Percentiles rank a stretch among this genome's conserved stretches.
Conservation (phyloP, 306 rosid genomes). For the Prosopis cineraria region DNA sequence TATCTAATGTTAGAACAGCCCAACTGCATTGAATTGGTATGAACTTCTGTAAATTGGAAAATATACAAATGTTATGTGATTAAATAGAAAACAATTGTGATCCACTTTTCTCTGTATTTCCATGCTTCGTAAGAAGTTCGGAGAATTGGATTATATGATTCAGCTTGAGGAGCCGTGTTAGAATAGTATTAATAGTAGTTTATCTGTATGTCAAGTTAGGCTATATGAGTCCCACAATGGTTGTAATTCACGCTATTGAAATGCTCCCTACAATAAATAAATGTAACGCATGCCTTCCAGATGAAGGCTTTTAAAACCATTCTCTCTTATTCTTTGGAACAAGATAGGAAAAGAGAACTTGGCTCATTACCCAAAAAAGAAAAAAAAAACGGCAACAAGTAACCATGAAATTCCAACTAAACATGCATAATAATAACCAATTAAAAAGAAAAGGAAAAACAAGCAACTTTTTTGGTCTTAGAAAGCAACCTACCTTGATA, state of each 20-base stretch:
- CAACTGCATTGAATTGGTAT: no score
- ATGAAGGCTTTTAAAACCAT: neutral
- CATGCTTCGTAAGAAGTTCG: neutral
- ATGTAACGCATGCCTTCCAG: neutral
- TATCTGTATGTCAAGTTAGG: neutral
- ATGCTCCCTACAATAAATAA: neutral
- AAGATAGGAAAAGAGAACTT: neutral
- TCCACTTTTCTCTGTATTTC: no score
- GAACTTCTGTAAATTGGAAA: no score
- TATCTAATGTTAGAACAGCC: no score
- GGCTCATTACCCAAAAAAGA: neutral
- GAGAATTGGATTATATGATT: neutral
- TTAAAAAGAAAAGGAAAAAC: neutral
- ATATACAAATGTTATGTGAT: no score
- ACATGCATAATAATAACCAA: constrained; percentile 1
- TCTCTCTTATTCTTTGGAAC: neutral
- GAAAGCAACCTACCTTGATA: constrained; percentile 69
- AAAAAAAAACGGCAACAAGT: neutral
- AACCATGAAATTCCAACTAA: constrained; percentile 12
- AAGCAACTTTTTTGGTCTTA: neutral
- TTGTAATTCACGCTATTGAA: neutral
- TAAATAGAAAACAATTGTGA: no score
- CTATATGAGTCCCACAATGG: no score
- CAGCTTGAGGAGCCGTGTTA: neutral
- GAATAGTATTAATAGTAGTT: no score